Conservation (phyloP, 2,329 filamentous ascomycete species). For the Chrysoporthe cubensis region DNA sequence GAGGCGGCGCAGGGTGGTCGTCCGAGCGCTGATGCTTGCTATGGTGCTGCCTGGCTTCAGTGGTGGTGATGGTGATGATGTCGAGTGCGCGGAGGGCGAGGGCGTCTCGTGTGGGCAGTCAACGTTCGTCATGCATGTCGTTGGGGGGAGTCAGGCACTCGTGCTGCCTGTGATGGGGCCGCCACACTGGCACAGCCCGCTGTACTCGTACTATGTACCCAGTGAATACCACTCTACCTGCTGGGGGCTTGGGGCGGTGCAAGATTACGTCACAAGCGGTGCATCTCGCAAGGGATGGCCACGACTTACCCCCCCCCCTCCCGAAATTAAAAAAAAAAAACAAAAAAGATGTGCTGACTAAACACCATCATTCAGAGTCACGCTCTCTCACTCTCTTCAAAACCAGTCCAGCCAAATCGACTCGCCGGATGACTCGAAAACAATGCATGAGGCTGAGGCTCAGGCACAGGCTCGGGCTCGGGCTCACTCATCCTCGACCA, state of each 20-base stretch:
- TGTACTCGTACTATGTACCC: background rate
- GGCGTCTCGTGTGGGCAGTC: background rate
- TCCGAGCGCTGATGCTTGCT: background rate
- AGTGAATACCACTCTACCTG: too few species aligned
- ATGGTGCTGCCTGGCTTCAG: background rate
- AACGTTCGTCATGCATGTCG: background rate
- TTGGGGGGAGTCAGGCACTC: background rate
- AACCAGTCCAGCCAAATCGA: background rate
- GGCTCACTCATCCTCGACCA: background rate
- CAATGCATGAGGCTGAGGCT: background rate
- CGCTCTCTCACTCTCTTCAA: background rate
- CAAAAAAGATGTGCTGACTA: background rate
- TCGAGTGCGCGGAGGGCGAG: too few species aligned
- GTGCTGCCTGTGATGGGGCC: background rate
- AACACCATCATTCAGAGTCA: background rate
- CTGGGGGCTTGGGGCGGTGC: background rate
- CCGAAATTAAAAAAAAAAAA: background rate
- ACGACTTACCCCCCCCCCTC: too few species aligned
- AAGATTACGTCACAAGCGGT: background rate
- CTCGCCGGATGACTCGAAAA: slow-evolving; percentile 7
- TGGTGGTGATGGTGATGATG: background rate
- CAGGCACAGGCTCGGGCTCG: slow-evolving; percentile 2
- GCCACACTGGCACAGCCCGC: background rate
- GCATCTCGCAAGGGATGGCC: too few species aligned
- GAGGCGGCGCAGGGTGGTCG: background rate